phyloP scores from a whole-genome alignment of 2,329 filamentous ascomycete genomes.

The Chaetomium strumarium region DNA sequence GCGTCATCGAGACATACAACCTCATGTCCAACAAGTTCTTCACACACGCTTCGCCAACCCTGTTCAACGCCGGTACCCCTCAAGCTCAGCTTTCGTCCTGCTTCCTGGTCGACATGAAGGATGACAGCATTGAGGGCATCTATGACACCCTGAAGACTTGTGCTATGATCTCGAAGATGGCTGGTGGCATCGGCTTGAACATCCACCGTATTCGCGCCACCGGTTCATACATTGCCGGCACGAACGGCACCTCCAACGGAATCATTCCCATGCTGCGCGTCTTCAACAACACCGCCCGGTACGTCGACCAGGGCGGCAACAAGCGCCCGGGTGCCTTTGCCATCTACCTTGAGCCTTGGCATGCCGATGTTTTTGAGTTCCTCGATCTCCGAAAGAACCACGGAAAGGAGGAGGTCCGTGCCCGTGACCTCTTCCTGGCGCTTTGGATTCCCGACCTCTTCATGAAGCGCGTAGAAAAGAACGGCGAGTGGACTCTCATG shows the following conservation, averaged over 20 bases:
- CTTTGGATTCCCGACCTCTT: constrained; percentile 98
- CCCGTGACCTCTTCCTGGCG: constrained; percentile 94
- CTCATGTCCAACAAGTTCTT: constrained; percentile 99
- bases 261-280: constrained; percentile 97
- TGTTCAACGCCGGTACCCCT: constrained; percentile 97
- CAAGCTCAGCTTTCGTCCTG: constrained; percentile 93
- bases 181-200: constrained; percentile 94
- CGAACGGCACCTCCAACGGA: constrained; percentile 96
- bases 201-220: constrained; percentile 95
- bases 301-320: constrained; percentile 98
- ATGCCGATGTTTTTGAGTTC: constrained; percentile 95
- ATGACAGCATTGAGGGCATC: constrained; percentile 98
- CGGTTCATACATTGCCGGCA: constrained; percentile 95
- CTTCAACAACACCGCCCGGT: constrained; percentile 98
- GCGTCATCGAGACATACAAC: constrained; percentile 95
- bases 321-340: constrained; percentile 98
- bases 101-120: constrained; percentile 99
- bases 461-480: constrained; percentile 99
- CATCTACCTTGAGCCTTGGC: constrained; percentile 98
- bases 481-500: constrained; percentile 95
- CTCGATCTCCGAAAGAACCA: constrained; percentile 98
- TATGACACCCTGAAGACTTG: constrained; percentile 99
- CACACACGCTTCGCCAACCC: constrained; percentile 93
- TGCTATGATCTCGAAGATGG: constrained; percentile 99
- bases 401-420: constrained; percentile 95